A percentile compares a stretch with the other conserved stretches of the same genome.
These are phyloP conservation scores for Psilocybe tampanensis DNA, from an alignment of 768 basidiomycete genomes.

Conservation along the genomic window DNA sequence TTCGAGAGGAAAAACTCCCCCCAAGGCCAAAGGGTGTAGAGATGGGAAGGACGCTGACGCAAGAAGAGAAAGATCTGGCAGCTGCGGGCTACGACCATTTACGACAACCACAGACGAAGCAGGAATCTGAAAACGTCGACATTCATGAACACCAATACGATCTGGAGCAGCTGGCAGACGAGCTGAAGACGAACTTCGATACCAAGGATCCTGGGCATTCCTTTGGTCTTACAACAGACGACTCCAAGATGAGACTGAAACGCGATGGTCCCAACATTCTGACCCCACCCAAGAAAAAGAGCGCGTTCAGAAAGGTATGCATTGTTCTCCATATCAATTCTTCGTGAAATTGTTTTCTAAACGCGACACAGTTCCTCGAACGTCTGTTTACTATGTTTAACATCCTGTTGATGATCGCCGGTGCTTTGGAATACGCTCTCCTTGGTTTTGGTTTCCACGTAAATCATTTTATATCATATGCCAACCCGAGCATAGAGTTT, in stretches of 20 bases:
- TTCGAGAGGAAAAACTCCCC: constrained; percentile 41
- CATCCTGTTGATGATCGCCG: constrained; percentile 65
- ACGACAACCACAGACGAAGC: constrained; percentile 42
- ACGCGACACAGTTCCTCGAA: constrained; percentile 56
- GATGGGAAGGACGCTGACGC: constrained; percentile 64
- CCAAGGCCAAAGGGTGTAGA: constrained; percentile 54
- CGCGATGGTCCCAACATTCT: constrained; percentile 63
- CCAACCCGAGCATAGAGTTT: constrained; percentile 2
- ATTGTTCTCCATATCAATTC: not conserved
- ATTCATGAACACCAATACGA: constrained; percentile 57
- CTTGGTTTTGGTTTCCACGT: constrained; percentile 66
- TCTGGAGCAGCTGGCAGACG: constrained; percentile 39
- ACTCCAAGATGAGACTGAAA: constrained; percentile 55
- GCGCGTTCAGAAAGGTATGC: constrained; percentile 61
- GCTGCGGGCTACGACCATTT: constrained; percentile 72
- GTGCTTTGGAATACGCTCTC: constrained; percentile 65
- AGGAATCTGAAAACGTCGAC: constrained; percentile 47
- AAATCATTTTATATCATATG: constrained; percentile 12
- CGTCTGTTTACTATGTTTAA: constrained; percentile 68
- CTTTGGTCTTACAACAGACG: constrained; percentile 50
- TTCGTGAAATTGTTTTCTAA: constrained; percentile 3
- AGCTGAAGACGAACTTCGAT: constrained; percentile 52
- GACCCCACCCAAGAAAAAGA: constrained; percentile 69
- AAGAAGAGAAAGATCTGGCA: constrained; percentile 66
- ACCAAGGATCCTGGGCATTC: constrained; percentile 53